Conservation (phyloP, 306 rosid genomes). For the Prunus mume region DNA sequence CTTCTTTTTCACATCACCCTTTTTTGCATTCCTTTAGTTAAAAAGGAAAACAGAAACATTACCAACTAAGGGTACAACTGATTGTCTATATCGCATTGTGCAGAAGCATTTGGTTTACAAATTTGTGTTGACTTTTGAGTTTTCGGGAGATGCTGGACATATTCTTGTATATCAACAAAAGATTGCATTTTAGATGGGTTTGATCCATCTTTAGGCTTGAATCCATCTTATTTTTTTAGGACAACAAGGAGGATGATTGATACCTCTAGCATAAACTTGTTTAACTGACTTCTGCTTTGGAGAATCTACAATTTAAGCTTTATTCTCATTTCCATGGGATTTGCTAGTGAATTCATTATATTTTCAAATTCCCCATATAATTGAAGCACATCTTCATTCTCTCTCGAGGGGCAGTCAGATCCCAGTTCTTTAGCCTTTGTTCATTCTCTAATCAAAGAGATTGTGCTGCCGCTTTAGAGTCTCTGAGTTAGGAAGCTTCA, state of each 20-base stretch:
- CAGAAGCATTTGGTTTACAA: background rate
- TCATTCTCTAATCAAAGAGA: background rate
- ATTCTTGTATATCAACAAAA: background rate
- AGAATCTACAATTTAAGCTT: background rate
- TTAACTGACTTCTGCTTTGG: background rate
- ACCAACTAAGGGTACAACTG: background rate
- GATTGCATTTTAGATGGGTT: background rate
- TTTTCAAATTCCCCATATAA: background rate
- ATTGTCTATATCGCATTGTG: background rate
- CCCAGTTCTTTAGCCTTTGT: background rate
- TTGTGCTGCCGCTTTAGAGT: too few species aligned
- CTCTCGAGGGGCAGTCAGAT: background rate
- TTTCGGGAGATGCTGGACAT: background rate
- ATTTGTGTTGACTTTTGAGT: background rate
- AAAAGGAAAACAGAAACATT: background rate
- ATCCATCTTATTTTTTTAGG: too few species aligned
- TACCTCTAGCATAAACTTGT: background rate
- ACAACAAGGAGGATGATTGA: background rate
- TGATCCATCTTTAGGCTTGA: background rate
- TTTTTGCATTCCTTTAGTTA: background rate
- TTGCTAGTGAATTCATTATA: background rate
- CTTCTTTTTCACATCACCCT: background rate
- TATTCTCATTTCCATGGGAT: background rate
- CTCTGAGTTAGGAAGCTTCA: too few species aligned
- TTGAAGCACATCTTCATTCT: background rate